Percentiles rank a stretch among this genome's conserved stretches.
Conservation (phyloP, 116 monocot species). For the Dioscorea cayenensis region DNA sequence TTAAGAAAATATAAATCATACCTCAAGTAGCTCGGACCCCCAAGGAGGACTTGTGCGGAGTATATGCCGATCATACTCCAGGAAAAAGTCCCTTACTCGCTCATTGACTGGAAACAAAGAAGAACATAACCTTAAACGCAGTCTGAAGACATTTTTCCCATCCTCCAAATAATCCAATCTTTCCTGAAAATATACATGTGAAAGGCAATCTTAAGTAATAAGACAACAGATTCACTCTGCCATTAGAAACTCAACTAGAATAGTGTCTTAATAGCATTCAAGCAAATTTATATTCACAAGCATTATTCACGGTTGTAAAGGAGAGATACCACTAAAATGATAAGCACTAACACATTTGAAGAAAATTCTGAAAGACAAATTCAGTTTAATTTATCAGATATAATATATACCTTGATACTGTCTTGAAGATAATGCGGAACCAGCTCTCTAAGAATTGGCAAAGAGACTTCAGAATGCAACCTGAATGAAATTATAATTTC, state of each 20-base stretch:
- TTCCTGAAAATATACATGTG: slow-evolving; percentile 42
- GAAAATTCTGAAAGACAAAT: too few species aligned
- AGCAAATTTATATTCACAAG: background rate
- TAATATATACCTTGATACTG: slow-evolving; percentile 54
- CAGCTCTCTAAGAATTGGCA: slow-evolving; percentile 90
- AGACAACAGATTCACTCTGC: background rate
- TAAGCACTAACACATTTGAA: background rate
- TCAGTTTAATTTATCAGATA: too few species aligned
- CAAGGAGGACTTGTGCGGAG: slow-evolving; percentile 96
- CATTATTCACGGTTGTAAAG: background rate
- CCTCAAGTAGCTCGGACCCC: slow-evolving; percentile 99
- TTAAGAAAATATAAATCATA: slow-evolving; percentile 12
- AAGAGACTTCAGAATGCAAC: slow-evolving; percentile 69
- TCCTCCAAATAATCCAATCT: slow-evolving; percentile 92
- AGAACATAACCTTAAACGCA: slow-evolving; percentile 77
- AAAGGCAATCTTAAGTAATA: background rate
- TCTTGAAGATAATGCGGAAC: slow-evolving; percentile 94
- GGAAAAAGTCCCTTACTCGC: slow-evolving; percentile 89
- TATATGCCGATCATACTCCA: slow-evolving; percentile 90
- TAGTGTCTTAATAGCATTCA: background rate
- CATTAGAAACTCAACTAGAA: background rate
- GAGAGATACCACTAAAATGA: background rate
- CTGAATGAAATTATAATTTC: slow-evolving; percentile 25
- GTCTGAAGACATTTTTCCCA: slow-evolving; percentile 81
- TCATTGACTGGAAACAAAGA: slow-evolving; percentile 91